Evolutionary conservation across 2,329 filamentous ascomycete genomes (phyloP), one percentile per base, ranked within the genome.

Genomic region (Metarhizium rileyi): DNA sequence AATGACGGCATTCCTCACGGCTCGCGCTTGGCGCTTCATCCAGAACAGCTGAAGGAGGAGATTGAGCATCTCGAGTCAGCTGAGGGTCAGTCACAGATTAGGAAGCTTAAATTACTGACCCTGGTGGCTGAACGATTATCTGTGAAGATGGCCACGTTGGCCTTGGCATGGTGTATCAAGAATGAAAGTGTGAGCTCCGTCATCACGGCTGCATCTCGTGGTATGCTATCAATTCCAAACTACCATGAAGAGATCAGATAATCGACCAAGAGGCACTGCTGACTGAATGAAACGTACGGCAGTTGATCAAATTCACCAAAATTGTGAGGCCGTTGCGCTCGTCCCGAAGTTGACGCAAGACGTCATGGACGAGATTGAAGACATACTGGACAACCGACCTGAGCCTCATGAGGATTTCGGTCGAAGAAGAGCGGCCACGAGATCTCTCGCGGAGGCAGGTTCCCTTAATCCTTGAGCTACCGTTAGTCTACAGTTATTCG

Each of bases 51-150:
- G 81, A 71, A 73, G 63, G 61, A 62, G 12, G 66, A 71, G 56
- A 70, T 73, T 69, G 69, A 68, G 47, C n/a, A n/a, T n/a, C n/a
- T n/a, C n/a, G n/a, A n/a, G n/a, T n/a, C n/a, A n/a, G n/a, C n/a
- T n/a, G n/a, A n/a, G n/a, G n/a, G n/a, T n/a, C n/a, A n/a, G n/a
- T n/a, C n/a, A n/a, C 70, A 70, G 56, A 70, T 73, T 26, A 64
- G 61, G 50, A 65, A 66, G 51, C 59, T 75, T 28, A 69, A 67
- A 61, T n/a, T n/a, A n/a, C n/a, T n/a, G n/a, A n/a, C n/a, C n/a
- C 59, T 67, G 47, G 69, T 84, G 42, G 80, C 82, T 1, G 76
- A 84, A 51, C 73, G 72, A 53, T 64, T 85, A 35, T 79, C 74
- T 5, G 72, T 76, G 12, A 73, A 70, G 45, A 72, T 78, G 43